These are phyloP conservation scores for Pulveroboletus frians DNA, from an alignment of 768 basidiomycete species.

Conservation along the genomic window DNA sequence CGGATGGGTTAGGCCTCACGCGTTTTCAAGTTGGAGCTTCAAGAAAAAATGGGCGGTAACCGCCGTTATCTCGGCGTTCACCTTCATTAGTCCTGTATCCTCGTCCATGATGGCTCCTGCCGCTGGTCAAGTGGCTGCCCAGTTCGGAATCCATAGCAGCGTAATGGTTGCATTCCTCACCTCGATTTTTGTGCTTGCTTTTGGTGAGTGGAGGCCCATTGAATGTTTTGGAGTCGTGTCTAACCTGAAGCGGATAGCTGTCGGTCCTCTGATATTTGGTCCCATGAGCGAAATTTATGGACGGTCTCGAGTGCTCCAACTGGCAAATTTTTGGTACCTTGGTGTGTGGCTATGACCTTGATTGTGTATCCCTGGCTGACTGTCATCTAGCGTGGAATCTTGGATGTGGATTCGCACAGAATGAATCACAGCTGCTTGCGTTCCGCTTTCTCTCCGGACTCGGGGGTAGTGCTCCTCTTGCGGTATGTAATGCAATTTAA, in stretches of 20 bases:
- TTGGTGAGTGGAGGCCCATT: conserved; percentile 36
- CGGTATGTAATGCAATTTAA: conserved; percentile 26
- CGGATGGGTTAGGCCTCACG: background rate
- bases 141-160: conserved; percentile 51
- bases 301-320: conserved; percentile 54
- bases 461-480: conserved; percentile 67
- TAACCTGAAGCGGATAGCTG: conserved; percentile 1
- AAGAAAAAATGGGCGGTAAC: conserved; percentile 62
- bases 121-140: conserved; percentile 39
- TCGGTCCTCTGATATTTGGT: conserved; percentile 41
- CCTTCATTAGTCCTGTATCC: conserved; percentile 63
- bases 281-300: conserved; percentile 73
- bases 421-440: conserved; percentile 50
- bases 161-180: conserved; percentile 52
- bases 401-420: conserved; percentile 60
- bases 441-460: conserved; percentile 69
- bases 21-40: conserved; percentile 46
- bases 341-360: conserved; percentile 32
- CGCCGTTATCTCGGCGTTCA: conserved; percentile 59
- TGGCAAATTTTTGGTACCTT: conserved; percentile 62
- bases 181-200: conserved; percentile 57
- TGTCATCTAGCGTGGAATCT: conserved; percentile 50
- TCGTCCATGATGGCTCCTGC: conserved; percentile 77
- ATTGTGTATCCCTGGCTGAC: background rate
- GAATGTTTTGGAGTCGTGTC: background rate